Evolutionary conservation across 805 yeast species (phyloP), one percentile per base, ranked within the genome.

Genomic region (Candida odintsovae): DNA sequence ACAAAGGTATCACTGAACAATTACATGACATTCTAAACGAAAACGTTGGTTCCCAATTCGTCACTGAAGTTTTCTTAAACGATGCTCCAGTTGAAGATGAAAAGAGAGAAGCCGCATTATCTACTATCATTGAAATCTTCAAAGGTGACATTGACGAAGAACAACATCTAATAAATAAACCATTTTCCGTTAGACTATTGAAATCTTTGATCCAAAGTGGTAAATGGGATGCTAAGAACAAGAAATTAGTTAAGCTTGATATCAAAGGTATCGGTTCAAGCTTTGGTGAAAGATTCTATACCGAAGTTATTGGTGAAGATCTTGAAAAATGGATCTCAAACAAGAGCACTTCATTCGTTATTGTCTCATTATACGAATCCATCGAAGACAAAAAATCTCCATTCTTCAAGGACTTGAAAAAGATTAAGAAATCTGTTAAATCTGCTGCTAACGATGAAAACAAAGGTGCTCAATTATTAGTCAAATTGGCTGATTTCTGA

Each of bases 141-240:
- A 75, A 77, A 52, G 89, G 89, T 38, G 88, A 86, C 48, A 75
- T 88, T 18, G 63, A 73, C 19, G 83, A 76, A 41, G 87, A 80
- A 52, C 75, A 68, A 44, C 95, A 86, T 62, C 75, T 87, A 47
- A 72, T 86, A 54, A 80, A 77, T 55, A 79, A 78, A 59, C 86
- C 94, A 43, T 86, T 83, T 63, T 76, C 86, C 23, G 74, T 88
- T 3, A 80, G 97, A 70, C 70, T 85, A 43, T 67, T 89, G 52
- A 83, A 87, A 64, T 70, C 88, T 0, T 70, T 89, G 57, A 84
- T 89, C 53, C 95, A 86, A 66, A 92, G 90, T 50, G 90, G 90
- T 57, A 87, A 82, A 61, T 88, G 89, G 85, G 82, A 83, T 59
- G 77, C 74, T 59, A 79, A 81, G 66, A 78, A 72, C 55, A 80